Evolutionary conservation across 495 filamentous ascomycete species (phyloP), one percentile per base, ranked within the genome.

Genomic region (Penicillium dipodomyicola): DNA sequence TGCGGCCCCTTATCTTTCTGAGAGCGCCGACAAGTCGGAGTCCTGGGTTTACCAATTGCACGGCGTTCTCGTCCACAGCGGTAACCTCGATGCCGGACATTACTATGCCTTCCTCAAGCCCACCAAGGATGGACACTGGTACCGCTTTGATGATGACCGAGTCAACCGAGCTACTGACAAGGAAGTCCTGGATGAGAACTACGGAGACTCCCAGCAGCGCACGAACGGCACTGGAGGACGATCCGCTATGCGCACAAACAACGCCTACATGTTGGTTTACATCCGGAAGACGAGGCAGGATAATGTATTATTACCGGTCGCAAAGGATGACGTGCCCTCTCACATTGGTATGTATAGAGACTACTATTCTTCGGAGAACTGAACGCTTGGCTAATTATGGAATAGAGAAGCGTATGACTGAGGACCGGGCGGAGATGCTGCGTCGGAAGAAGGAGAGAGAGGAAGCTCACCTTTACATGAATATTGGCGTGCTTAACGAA

Each of bases 101-200:
- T 99, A 99, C 73, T 99, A 97, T 69, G 94, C 94, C 1, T 99
- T 96, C 72, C 69, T 99, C 58, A 97, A 95, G 69, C 94, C 95
- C 0, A 83, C 84, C 56, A 92, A 94, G 68, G 90, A 95, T 57
- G 92, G 92, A 23, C 82, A 87, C 71, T 99, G 96, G 80, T 97
- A 94, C 78, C 95, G 89, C 61, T 99, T 96, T 59, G 94, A 99
- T 63, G 94, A 99, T 60, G 94, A 99, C 67, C 84, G 91, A 48
- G 94, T 99, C 37, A 97, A 92, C 32, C 89, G 88, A 58, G 93
- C 91, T 20, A 96, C 91, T 5, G 87, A 89, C 69, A 87, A 89
- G 54, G 94, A 99, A 70, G 92, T 92, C 4, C 73, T 97, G 25
- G 92, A 97, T 67, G 94, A 99, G 41, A 99, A 97, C 70, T 99